Evolutionary conservation across 1,284 basidiomycete genomes (phyloP), one percentile per base, ranked within the genome.

Genomic region (Wolfiporia cocos): DNA sequence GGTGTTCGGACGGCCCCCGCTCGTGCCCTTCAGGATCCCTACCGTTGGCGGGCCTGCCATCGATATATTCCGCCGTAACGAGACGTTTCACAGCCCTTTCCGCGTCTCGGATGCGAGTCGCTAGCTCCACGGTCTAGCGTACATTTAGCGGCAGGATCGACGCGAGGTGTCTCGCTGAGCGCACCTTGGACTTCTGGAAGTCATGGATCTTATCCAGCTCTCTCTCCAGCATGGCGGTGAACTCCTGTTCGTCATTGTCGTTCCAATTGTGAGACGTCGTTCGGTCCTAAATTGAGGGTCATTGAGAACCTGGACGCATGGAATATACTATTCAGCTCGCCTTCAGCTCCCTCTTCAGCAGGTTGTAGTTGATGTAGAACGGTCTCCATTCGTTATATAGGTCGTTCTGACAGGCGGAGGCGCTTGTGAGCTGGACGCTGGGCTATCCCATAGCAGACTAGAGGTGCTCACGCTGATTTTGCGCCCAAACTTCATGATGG

Each of bases 141-240:
- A 26, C 11, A 19, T 24, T 41, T 43, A 42, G 15, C 3, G 11
- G 22, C n/a, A n/a, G n/a, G n/a, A n/a, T n/a, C n/a, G n/a, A n/a
- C n/a, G n/a, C n/a, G n/a, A 44, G 5, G 30, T 17, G 3, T 10
- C 23, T 17, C 18, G 26, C 28, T 4, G 17, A 36, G 55, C 70
- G 47, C 38, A 85, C 91, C 78, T 98, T 99, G 35, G 75, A 68
- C 58, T 86, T 90, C 61, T 99, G 96, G 63, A 99, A 99, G 57
- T 86, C 84, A 58, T 97, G 89, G 43, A 98, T 87, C 71, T 99
- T 99, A 60, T 95, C 90, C 34, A 99, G 75, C 67, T 99, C 93
- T 48, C 72, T 72, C 58, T 91, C 86, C 43, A 98, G 81, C 67
- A 86, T 74, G 31, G 61, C 63, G 18, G 82, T 84, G 58, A 96